Base-by-base conservation (phyloP, 768 basidiomycete genomes). In the Lactarius hengduanensis region DNA sequence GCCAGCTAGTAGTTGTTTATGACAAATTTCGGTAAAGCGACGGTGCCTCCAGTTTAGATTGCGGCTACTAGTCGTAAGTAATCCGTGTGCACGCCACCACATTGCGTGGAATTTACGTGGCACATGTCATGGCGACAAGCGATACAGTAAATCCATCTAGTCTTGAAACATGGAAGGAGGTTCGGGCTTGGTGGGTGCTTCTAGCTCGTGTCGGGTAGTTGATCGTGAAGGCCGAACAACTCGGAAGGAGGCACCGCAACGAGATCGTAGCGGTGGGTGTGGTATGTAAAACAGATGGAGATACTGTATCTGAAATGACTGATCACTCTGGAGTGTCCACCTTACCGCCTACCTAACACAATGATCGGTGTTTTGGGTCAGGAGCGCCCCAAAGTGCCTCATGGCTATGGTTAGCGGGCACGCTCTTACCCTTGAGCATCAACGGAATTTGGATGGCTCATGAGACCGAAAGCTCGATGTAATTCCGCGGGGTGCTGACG, bases 281-380 rank as follows among this genome's bases (percentile, higher is more conserved):
- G 22, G 26, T 18, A 22, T 53, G 41, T 32, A 63, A 63, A 28
- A 26, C 54, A 56, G n/a, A 11, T 32, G 28, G 16, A n/a, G 28
- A 32, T 9, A 53, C n/a, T 10, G 60, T 13, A 28, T 40, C 34
- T 53, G 22, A 41, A 38, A 40, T 30, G 7, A 13, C 30, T 18
- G 64, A 38, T 47, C 59, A 30, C 34, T 60, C 40, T 34, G n/a
- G 26, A 34, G 41, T 26, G 28, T 60, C 26, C 40, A n/a, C 54
- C 45, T 66, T 36, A 26, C 55, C 60, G 30, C 45, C 55, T 54
- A 28, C 45, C 45, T 28, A 34, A 58, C 61, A 61, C 56, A 47
- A 58, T 57, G 58, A 62, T 43, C 30, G 8, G 38, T 54, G 56
- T 59, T 54, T 59, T n/a, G 22, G 36, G 13, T 22, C 30, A 34